Conservation (phyloP, 2,329 filamentous ascomycete species). For the Pseudocercospora pini-densiflorae region DNA sequence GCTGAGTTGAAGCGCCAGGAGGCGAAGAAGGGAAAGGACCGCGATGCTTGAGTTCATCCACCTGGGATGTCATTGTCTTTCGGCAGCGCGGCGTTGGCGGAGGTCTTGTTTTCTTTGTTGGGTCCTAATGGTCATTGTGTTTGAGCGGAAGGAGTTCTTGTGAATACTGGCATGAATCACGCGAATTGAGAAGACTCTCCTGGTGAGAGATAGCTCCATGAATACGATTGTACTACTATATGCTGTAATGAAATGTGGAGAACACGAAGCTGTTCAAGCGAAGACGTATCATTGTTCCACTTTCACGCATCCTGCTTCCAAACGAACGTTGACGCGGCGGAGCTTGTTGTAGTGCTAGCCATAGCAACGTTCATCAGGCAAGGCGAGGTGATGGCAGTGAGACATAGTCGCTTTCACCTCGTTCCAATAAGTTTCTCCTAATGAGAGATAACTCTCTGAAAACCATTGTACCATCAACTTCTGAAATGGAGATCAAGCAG, state of each 20-base stretch:
- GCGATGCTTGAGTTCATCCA: neutral
- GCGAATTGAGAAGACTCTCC: neutral
- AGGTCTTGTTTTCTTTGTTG: neutral
- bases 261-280: no score
- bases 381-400: no score
- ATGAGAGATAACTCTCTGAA: no score
- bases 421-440: no score
- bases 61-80: neutral
- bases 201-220: neutral
- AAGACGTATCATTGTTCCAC: no score
- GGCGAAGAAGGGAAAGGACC: neutral
- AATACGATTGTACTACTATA: neutral
- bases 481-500: no score
- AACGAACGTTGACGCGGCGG: no score
- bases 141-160: neutral
- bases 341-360: no score
- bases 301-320: no score
- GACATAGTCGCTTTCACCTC: no score
- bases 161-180: neutral
- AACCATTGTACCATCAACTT: no score
- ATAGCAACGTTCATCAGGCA: no score
- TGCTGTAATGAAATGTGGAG: neutral
- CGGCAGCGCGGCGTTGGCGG: neutral
- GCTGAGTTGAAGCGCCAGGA: neutral
- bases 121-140: neutral